Evolutionary conservation across 768 basidiomycete species (phyloP), one percentile per base, ranked within the genome.

Genomic region (Leccinum uliginosum): DNA sequence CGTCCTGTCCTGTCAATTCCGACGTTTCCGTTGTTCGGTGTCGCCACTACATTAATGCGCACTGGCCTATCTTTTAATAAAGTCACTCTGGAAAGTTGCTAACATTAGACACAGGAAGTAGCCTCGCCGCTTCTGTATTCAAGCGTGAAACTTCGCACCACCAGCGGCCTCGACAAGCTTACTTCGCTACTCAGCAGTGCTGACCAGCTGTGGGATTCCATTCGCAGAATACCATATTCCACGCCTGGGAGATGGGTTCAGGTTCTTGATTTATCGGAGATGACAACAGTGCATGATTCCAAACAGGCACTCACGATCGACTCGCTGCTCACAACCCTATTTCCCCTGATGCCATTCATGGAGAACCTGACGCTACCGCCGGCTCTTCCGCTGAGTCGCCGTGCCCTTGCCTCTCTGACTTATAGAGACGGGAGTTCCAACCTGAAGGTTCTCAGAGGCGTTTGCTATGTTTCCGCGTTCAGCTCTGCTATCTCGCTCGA

Each of bases 221-320:
- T 96, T 55, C 83, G 90, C 51, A 81, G 93, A 50, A 92, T 90
- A 61, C 90, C 90, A 0, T 89, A 87, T 65, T 94, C 92, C 4
- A 81, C 87, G 0, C 93, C 93, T 2, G 93, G 93, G 27, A 80
- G 93, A 67, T 95, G 91, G 88, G 83, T 96, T 1, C 87, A 85
- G 57, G 71, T 68, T 10, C 76, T 97, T 23, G 87, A 96, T 70
- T 73, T 97, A 6, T 85, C 89, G 5, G 70, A 73, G 21, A 62
- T 90, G 32, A 62, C 68, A 45, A 76, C 74, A 62, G 66, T 65
- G 47, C 74, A 79, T 24, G 74, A 77, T 60, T 71, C 76, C 9
- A 62, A 55, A 35, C 78, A 85, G 52, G 74, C 78, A 24, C 76
- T 86, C 50, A 64, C 67, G 19, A 68, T 87, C 9, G 91, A 93